phyloP scores from a whole-genome alignment of 441 rosid genomes.

The Mallotus repandus region DNA sequence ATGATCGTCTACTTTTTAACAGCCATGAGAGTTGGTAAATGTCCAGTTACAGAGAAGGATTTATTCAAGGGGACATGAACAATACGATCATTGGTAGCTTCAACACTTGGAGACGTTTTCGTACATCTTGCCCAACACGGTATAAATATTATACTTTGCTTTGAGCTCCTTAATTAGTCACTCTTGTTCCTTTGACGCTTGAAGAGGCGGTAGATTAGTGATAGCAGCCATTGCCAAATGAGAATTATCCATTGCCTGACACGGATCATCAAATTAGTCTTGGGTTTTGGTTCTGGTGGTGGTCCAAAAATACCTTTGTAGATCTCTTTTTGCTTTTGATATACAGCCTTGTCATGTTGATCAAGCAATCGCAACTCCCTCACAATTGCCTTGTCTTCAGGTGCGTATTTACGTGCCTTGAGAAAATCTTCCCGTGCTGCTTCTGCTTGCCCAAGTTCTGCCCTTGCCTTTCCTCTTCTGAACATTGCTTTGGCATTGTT shows the following conservation, averaged over 20 bases:
- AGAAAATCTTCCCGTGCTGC: slow-evolving; percentile 83
- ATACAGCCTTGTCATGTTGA: slow-evolving; percentile 82
- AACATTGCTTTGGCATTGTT: slow-evolving; percentile 82
- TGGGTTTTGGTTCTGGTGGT: slow-evolving; percentile 48
- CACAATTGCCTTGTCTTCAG: slow-evolving; percentile 72
- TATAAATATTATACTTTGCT: neutral
- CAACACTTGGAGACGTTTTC: neutral
- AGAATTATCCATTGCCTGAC: slow-evolving; percentile 41
- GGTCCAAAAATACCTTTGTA: slow-evolving; percentile 86
- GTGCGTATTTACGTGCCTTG: slow-evolving; percentile 78
- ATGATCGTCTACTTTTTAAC: neutral
- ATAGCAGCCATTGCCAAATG: slow-evolving; percentile 67
- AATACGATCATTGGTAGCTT: neutral
- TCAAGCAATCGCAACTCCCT: slow-evolving; percentile 75
- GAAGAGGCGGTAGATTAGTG: slow-evolving; percentile 43
- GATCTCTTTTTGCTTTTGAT: slow-evolving; percentile 80
- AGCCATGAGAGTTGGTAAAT: neutral
- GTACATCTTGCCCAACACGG: no score
- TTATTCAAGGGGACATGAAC: neutral
- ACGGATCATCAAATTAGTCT: slow-evolving; percentile 25
- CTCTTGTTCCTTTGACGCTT: slow-evolving; percentile 46
- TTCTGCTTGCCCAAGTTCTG: slow-evolving; percentile 91
- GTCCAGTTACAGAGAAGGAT: neutral
- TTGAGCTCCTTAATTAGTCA: slow-evolving; percentile 29
- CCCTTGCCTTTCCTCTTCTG: slow-evolving; percentile 87